Evolutionary conservation across 2,329 filamentous ascomycete genomes (phyloP), one percentile per base, ranked within the genome.

Genomic region (Penicillium sp.): DNA sequence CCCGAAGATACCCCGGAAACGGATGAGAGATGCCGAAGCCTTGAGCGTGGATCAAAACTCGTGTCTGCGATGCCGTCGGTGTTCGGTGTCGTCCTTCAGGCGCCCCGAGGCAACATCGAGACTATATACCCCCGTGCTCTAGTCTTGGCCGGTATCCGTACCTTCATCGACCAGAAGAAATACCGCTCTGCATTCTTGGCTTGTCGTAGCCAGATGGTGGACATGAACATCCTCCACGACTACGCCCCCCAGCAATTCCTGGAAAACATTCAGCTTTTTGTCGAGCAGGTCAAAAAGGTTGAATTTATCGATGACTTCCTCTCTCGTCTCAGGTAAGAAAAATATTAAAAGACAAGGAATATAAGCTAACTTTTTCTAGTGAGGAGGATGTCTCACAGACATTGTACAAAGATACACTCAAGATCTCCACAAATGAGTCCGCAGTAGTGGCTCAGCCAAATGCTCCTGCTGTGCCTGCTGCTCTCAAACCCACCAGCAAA

Each of bases 171-270:
- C 51, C 79, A 83, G 29, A 89, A 89, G 70, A 85, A 94, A 65
- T 99, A 97, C 68, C 85, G 83, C 47, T 85, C 84, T 49, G 94
- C 94, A 0, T 99, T 97, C 70, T 79, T 89, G 22, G 88, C 91
- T 59, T 97, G 94, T 70, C 86, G 94, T 49, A 93, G 87, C 22
- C 95, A 99, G 71, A 85, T 95, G 63, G 94, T 99, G 1, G 94
- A 99, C 68, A 92, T 97, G 89, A 99, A 99, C 68, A 93, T 99
- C 58, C 79, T 99, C 2, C 93, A 96, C 68, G 94, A 99, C 68
- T 90, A 97, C 74, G 86, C 86, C n/a, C 91, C 93, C 0, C 81
- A 86, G 35, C 89, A 95, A 63, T 97, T 99, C 69, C 81, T 97
- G 70, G 77, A 82, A 4, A 89, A 87, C 61, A 83, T 96, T 11